These are phyloP conservation scores for Podospora didyma DNA, from an alignment of 495 filamentous ascomycete genomes.

Conservation along the genomic window DNA sequence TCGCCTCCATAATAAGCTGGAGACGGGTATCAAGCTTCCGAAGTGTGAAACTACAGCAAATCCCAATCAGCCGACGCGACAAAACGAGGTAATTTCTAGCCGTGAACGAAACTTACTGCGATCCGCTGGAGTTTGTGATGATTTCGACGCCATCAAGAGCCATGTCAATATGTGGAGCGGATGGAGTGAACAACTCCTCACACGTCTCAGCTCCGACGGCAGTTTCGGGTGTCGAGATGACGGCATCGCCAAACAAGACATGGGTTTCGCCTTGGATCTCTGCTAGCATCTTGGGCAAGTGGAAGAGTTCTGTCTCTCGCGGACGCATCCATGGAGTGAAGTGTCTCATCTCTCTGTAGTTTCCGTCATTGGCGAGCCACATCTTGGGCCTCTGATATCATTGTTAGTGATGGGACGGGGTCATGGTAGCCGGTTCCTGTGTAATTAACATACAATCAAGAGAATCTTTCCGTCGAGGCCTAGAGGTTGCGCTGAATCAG, in stretches of 20 bases:
- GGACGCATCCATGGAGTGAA: conserved; percentile 48
- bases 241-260: conserved; percentile 72
- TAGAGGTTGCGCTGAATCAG: conserved; percentile 1
- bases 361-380: conserved; percentile 76
- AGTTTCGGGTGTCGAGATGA: conserved; percentile 70
- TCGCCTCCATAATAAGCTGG: conserved; percentile 71
- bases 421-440: neutral
- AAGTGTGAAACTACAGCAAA: conserved; percentile 53
- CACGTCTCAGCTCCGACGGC: conserved; percentile 71
- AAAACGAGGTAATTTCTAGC: too few relatives aligned
- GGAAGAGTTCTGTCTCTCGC: conserved; percentile 61
- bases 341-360: conserved; percentile 67
- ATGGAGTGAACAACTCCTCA: conserved; percentile 74
- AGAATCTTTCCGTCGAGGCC: conserved; percentile 62
- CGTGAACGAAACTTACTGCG: too few relatives aligned
- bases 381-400: conserved; percentile 62
- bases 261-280: conserved; percentile 56
- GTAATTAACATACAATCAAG: conserved; percentile 46
- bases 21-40: conserved; percentile 73
- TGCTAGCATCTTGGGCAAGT: conserved; percentile 62
- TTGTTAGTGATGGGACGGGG: neutral
- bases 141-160: conserved; percentile 65
- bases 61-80: too few relatives aligned
- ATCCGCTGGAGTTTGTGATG: conserved; percentile 70
- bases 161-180: conserved; percentile 50